Evolutionary conservation across 148 eudicot species (phyloP), one percentile per base, ranked within the genome.

Genomic region (Limonium bicolor): DNA sequence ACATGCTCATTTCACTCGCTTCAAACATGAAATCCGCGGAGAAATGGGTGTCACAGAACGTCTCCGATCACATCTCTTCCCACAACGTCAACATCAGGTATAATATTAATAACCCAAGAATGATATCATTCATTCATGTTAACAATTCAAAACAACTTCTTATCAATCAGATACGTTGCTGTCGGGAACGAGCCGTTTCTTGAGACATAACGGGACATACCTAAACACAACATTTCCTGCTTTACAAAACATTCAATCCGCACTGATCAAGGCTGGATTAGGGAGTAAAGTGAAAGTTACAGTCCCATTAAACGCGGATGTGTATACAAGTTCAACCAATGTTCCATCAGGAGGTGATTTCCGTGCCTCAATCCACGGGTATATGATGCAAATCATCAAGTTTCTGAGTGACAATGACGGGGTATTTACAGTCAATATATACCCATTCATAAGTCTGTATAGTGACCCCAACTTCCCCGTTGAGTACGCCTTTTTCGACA

Each of bases 121-220:
- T n/a, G n/a, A n/a, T n/a, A 17, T 16, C 8, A 8, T 5, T 18
- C 5, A 16, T 37, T 18, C 1, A 17, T 37, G 0, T 14, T 14
- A 13, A 35, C 6, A 1, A 6, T 36, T 8, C 15, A 36, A 16
- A 8, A n/a, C 40, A 14, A 36, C 2, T 13, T 36, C 9, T 36
- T 19, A 36, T 36, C 20, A 36, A 10, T 40, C 74, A 85, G 95
- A 60, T 81, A 80, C 32, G 86, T 90, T 8, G 94, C 99, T 2
- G 95, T 90, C 14, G 99, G 95, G 19, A 90, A 90, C 28, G 95
- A 90, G 46, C 99, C 99, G 3, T 90, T 90, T 60, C 73, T 90
- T 15, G 76, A 78, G 41, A 64, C 77, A 15, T 90, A 75, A 78
- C 41, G 79, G 69, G 28, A 36, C 17, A 12, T 85, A 59, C 65